phyloP scores from a whole-genome alignment of 148 eudicot genomes.

The Vaccinium darrowii region DNA sequence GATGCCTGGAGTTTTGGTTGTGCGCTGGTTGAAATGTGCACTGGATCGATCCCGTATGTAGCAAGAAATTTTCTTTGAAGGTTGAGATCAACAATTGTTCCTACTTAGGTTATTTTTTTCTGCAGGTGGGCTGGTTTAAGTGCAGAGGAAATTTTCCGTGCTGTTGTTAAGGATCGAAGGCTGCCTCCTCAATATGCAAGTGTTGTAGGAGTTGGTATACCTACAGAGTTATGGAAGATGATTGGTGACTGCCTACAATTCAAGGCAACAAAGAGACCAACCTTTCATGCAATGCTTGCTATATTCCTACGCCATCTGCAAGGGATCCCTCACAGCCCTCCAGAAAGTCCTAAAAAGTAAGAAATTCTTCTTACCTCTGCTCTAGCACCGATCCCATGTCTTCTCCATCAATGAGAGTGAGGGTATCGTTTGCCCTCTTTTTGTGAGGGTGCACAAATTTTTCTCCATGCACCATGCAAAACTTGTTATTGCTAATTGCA shows the following conservation, averaged over 20 bases:
- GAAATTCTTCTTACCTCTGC: constrained; percentile 17
- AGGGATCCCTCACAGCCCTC: constrained; percentile 79
- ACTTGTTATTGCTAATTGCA: background rate
- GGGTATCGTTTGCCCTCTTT: background rate
- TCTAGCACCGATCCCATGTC: background rate
- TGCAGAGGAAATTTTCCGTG: constrained; percentile 82
- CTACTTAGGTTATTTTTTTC: constrained; percentile 18
- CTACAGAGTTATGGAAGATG: constrained; percentile 93
- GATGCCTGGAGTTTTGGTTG: constrained; percentile 99
- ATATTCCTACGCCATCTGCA: constrained; percentile 88
- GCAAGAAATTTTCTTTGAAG: constrained; percentile 8
- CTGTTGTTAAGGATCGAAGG: constrained; percentile 70
- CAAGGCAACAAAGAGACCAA: constrained; percentile 81
- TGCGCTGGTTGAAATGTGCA: constrained; percentile 96
- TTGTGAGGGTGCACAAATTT: background rate
- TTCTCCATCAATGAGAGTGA: background rate
- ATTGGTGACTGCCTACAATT: constrained; percentile 92
- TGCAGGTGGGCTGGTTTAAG: constrained; percentile 90
- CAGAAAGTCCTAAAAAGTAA: constrained; percentile 86
- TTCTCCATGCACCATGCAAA: background rate
- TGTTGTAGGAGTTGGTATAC: constrained; percentile 93
- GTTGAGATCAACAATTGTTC: constrained; percentile 1
- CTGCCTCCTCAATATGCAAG: constrained; percentile 96
- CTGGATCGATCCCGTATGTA: constrained; percentile 88
- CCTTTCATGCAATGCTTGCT: constrained; percentile 79